Conservation (phyloP, 176 grass and related monocot species). For the Luzula sylvatica region DNA sequence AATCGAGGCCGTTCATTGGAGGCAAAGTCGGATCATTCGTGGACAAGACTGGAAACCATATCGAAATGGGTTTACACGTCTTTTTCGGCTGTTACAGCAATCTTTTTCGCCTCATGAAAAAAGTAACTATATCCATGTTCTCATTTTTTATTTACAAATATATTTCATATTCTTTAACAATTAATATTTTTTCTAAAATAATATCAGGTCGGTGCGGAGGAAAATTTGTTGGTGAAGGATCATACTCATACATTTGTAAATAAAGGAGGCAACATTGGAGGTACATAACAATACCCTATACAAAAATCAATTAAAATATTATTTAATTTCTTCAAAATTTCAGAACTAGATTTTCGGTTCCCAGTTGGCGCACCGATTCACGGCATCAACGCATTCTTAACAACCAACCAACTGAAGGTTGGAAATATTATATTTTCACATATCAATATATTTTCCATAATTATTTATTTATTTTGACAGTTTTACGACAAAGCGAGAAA, state of each 20-base stretch:
- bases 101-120: constrained; percentile 95
- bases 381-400: constrained; percentile 87
- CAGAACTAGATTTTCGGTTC: constrained; percentile 99
- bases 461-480: constrained; percentile 26
- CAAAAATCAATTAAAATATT: background rate
- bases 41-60: constrained; percentile 81
- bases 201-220: constrained; percentile 76
- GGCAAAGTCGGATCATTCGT: constrained; percentile 97
- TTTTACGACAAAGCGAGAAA: constrained; percentile 96
- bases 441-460: background rate
- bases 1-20: constrained; percentile 67
- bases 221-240: constrained; percentile 91
- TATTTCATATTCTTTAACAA: background rate
- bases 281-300: constrained; percentile 35
- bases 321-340: constrained; percentile 17
- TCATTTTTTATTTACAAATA: constrained; percentile 1
- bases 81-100: constrained; percentile 99
- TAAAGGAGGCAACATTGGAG: constrained; percentile 72
- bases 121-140: constrained; percentile 33
- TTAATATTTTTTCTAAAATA: background rate
- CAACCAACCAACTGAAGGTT: constrained; percentile 92
- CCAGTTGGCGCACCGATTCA: constrained; percentile 84
- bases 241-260: constrained; percentile 98
- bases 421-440: too few relatives aligned
- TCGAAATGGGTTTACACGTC: constrained; percentile 94